Percentiles rank a stretch among this genome's conserved stretches.
Evolutionary conservation across 768 basidiomycete genomes (phyloP).

Genomic region (Mycena amicta): DNA sequence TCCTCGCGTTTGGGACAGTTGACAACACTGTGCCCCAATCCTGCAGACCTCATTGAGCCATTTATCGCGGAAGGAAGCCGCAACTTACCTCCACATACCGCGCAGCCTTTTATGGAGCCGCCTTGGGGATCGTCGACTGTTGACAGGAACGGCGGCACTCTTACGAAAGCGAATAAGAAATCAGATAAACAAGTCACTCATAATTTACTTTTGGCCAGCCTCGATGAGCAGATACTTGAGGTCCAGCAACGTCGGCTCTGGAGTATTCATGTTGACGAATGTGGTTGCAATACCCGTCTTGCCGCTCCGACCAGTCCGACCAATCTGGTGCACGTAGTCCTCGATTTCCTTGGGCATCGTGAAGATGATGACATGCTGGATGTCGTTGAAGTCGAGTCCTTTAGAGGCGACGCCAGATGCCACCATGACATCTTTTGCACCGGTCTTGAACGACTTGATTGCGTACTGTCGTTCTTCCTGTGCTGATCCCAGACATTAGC

Average conservation of each 20-base stretch:
- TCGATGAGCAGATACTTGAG: slow-evolving; percentile 96
- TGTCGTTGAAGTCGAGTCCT: slow-evolving; percentile 97
- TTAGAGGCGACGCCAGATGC: slow-evolving; percentile 98
- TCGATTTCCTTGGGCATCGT: slow-evolving; percentile 99
- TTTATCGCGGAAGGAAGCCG: not conserved
- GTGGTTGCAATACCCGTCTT: slow-evolving; percentile 99
- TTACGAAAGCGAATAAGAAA: too few relatives aligned
- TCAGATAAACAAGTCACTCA: too few relatives aligned
- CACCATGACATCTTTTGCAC: slow-evolving; percentile 99
- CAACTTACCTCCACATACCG: slow-evolving; percentile 87
- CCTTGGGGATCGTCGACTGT: slow-evolving; percentile 92
- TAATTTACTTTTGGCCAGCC: slow-evolving; percentile 98
- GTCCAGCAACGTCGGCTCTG: slow-evolving; percentile 95
- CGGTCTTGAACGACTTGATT: slow-evolving; percentile 96
- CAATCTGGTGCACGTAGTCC: slow-evolving; percentile 99
- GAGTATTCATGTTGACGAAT: slow-evolving; percentile 97
- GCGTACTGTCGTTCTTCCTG: slow-evolving; percentile 99
- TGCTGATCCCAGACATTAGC: slow-evolving; percentile 45
- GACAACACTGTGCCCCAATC: slow-evolving; percentile 90
- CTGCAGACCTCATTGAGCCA: slow-evolving; percentile 42
- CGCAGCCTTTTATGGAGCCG: slow-evolving; percentile 80
- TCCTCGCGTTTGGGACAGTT: slow-evolving; percentile 98
- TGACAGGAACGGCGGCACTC: slow-evolving; percentile 91
- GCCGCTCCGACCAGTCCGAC: slow-evolving; percentile 94
- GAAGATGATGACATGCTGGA: slow-evolving; percentile 99